Base-by-base conservation (phyloP, 306 rosid species). In the Trifolium fragiferum region DNA sequence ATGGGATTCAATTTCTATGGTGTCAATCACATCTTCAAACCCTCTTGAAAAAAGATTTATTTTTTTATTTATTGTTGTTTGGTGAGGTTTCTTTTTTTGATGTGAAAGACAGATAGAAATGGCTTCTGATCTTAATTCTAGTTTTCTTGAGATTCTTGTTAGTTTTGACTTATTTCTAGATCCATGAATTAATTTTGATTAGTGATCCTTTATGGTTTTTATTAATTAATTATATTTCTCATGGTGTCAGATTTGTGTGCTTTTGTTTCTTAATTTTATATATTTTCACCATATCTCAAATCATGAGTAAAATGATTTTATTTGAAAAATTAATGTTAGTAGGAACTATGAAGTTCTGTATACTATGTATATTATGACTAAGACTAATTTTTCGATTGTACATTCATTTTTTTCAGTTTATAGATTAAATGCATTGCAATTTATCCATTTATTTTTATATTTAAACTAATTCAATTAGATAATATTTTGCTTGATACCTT, bases 121-220 rank as follows among this genome's bases (percentile, higher is more conserved):
- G 27, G 32, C 2, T 78, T 38, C 49, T 12, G 49, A 62, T n/a
- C 38, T 73, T 65, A 33, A 46, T 73, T 64, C 3, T 77, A 49
- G 6, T 11, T 60, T 60, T 60, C 43, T 32, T 5, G 58, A 61
- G 66, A 38, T 70, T 78, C 30, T 40, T 64, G 15, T 51, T 66
- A 63, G 32, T 63, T 53, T 7, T 65, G 78, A 9, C 37, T 11
- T 44, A n/a, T 73, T 13, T 23, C 3, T 79, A 18, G 70, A 73
- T 79, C 64, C 19, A 16, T 73, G 14, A 38, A 21, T 66, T 16
- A 32, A 30, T 19, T 72, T 72, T 55, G 53, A 44, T 33, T 44
- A 19, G 12, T 10, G 68, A 72, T 43, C 30, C 38, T 2, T 8
- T 58, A 20, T 65, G 33, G 0, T 1, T 27, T 25, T 59, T 6